Conservation (phyloP, 805 yeast species). For the Trichomonascus vanleenenianus region DNA sequence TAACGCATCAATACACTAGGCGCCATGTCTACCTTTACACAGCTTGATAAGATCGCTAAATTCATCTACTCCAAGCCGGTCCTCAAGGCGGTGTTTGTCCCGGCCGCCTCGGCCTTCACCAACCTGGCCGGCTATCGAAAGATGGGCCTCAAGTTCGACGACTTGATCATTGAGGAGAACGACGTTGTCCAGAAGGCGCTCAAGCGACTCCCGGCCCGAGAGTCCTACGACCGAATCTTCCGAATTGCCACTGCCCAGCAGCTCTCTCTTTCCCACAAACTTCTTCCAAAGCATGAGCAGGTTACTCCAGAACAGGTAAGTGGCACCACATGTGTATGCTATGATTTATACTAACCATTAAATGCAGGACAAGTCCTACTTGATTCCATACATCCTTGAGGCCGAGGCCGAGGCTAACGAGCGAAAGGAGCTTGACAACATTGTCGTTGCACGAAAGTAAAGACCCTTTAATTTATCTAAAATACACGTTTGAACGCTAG, state of each 20-base stretch:
- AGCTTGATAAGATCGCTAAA: slow-evolving; percentile 43
- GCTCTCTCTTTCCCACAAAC: slow-evolving; percentile 70
- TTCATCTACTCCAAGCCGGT: slow-evolving; percentile 73
- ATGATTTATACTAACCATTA: slow-evolving; percentile 1
- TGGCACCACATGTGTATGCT: not conserved
- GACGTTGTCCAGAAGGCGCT: slow-evolving; percentile 82
- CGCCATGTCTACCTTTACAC: slow-evolving; percentile 31
- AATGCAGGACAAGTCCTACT: slow-evolving; percentile 39
- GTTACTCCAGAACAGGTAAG: slow-evolving; percentile 58
- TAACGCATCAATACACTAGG: not conserved
- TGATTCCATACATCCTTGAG: slow-evolving; percentile 84
- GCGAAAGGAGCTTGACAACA: slow-evolving; percentile 81
- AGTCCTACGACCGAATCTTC: slow-evolving; percentile 83
- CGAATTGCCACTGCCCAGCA: slow-evolving; percentile 92
- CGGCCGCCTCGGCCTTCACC: slow-evolving; percentile 68
- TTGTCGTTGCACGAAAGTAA: slow-evolving; percentile 30
- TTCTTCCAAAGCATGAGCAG: slow-evolving; percentile 75
- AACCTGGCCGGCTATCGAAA: slow-evolving; percentile 87
- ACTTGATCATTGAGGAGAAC: slow-evolving; percentile 79
- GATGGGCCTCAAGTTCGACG: slow-evolving; percentile 84
- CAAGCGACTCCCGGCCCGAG: slow-evolving; percentile 76
- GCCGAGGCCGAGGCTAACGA: slow-evolving; percentile 89
- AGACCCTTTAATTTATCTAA: too few relatives aligned
- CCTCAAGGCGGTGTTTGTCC: slow-evolving; percentile 67
- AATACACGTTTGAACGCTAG: too few relatives aligned